Evolutionary conservation across 2,329 filamentous ascomycete species (phyloP).

Genomic region (Chaetomiaceae sp.): DNA sequence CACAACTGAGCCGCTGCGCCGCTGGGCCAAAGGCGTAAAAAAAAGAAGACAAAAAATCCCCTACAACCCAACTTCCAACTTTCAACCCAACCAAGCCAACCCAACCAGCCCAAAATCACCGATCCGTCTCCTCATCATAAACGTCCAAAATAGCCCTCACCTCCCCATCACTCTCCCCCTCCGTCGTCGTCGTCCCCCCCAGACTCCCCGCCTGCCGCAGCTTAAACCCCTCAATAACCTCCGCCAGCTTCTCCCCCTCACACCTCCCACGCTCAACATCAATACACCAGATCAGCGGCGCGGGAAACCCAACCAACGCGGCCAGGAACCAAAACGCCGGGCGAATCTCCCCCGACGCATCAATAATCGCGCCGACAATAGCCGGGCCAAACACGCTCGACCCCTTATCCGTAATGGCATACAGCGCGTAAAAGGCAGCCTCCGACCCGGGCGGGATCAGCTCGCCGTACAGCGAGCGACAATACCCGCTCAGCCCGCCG

Average conservation of each 20-base stretch:
- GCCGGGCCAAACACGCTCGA: constrained; percentile 90
- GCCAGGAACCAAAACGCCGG: constrained; percentile 92
- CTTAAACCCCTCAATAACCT: constrained; percentile 52
- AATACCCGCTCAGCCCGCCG: constrained; percentile 88
- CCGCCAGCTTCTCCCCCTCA: constrained; percentile 62
- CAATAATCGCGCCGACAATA: constrained; percentile 89
- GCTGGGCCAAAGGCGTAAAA: no score
- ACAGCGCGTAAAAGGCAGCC: constrained; percentile 92
- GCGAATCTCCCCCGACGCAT: constrained; percentile 72
- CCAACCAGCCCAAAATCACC: neutral
- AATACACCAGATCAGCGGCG: constrained; percentile 79
- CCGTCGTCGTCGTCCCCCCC: neutral
- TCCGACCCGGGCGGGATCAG: constrained; percentile 92
- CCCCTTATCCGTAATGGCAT: constrained; percentile 96
- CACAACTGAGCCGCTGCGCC: no score
- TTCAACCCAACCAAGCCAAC: neutral
- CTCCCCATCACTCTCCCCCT: constrained; percentile 29
- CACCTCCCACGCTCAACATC: constrained; percentile 73
- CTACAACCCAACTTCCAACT: no score
- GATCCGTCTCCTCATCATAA: constrained; percentile 31
- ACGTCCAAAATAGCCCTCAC: constrained; percentile 32
- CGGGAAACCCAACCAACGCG: constrained; percentile 74
- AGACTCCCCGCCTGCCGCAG: constrained; percentile 11
- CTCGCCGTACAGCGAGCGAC: constrained; percentile 86
- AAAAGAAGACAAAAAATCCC: no score